Percentiles rank a stretch among this genome's conserved stretches.
These are phyloP conservation scores for Pythium volutum DNA, from an alignment of 352 stramenopile genomes.

Conservation along the genomic window DNA sequence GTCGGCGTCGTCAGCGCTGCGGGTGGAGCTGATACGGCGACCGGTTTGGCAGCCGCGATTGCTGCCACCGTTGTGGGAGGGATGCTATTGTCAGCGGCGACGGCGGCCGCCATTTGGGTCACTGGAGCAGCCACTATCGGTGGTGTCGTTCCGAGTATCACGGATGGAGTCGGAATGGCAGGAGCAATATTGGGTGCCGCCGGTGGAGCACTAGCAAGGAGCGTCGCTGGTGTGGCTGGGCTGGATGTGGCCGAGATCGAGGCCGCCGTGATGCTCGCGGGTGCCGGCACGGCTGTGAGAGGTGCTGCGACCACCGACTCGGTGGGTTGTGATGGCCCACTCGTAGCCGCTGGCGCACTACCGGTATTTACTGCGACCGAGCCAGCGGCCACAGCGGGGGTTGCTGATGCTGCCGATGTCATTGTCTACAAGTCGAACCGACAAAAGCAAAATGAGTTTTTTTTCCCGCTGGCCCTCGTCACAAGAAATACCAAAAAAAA, in stretches of 20 bases:
- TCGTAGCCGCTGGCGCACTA: slow-evolving; percentile 9
- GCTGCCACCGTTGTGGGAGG: slow-evolving; percentile 12
- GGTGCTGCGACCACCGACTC: background rate
- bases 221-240: background rate
- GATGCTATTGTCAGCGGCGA: background rate
- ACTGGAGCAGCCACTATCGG: background rate
- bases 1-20: background rate
- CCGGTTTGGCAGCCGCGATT: background rate
- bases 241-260: background rate
- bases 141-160: background rate
- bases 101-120: background rate
- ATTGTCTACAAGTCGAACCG: slow-evolving; percentile 10
- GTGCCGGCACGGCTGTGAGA: background rate
- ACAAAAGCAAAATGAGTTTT: background rate
- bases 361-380: slow-evolving; percentile 7
- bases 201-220: background rate
- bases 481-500: background rate
- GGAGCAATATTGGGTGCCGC: background rate
- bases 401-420: slow-evolving; percentile 19
- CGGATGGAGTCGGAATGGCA: background rate
- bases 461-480: background rate
- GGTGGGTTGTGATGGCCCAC: slow-evolving; percentile 22
- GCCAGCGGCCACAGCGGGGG: slow-evolving; percentile 9
- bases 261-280: background rate
- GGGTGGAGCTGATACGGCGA: background rate